Evolutionary conservation across 1,284 basidiomycete genomes (phyloP), one percentile per base, ranked within the genome.

Genomic region (Cutaneotrichosporon sp.): DNA sequence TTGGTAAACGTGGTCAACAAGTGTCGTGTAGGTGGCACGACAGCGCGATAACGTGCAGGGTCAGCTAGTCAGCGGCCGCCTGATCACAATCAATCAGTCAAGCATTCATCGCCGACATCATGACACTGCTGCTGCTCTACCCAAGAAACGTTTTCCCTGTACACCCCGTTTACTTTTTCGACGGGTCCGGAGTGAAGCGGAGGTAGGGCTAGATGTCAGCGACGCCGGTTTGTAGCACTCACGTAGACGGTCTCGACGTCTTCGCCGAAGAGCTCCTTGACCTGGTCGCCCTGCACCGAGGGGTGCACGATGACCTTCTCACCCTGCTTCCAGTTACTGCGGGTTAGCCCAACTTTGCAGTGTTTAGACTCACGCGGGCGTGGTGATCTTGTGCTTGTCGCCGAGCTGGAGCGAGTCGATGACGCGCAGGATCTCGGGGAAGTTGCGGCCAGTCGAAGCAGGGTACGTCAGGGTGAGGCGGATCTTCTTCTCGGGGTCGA

Each of bases 271-370:
- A 77, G 73, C 59, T 76, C 84, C 77, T 90, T 86, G 30, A 91
- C 93, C 76, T 97, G 87, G 40, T 93, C 90, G 67, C 87, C 86
- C 60, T 76, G 67, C 46, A 97, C 90, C 8, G 80, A 76, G n/a
- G 90, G 88, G 76, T 97, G 92, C 39, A 99, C 85, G 67, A 99
- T 97, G 54, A 97, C 93, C 69, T 91, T 85, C 15, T 93, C 86
- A 43, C 91, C 92, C 72, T 85, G 85, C 60, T 86, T 83, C 94
- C 26, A 30, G 83, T 97, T 21, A 7, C 41, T 43, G 41, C 22
- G 5, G 13, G 18, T 39, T 30, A 10, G 26, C 7, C 10, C 26
- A 30, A 10, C 26, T 5, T 30, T 10, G 26, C 26, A 30, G 26
- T 10, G 26, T 30, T 5, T 7, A 10, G 7, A 30, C 26, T 10